A percentile compares a stretch with the other conserved stretches of the same genome.
These are phyloP conservation scores for Rubia yunnanensis DNA, from an alignment of 257 asterid genomes.

Conservation along the genomic window DNA sequence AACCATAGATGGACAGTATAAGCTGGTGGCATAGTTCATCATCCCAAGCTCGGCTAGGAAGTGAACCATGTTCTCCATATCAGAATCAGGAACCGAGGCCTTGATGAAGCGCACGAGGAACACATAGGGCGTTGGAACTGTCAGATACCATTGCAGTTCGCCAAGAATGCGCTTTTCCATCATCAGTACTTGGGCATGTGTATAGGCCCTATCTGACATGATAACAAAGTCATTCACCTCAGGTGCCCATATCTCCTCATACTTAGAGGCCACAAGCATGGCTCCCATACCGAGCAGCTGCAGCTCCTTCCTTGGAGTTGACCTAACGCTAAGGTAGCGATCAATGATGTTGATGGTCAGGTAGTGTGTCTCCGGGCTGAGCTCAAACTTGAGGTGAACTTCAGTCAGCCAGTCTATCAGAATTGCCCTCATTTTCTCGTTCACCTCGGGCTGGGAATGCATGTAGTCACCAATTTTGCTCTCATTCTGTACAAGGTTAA, in stretches of 20 bases:
- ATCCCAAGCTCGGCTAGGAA: slow-evolving; percentile 74
- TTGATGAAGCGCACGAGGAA: slow-evolving; percentile 83
- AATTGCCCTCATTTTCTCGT: slow-evolving; percentile 67
- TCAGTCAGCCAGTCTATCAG: slow-evolving; percentile 80
- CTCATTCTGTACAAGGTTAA: slow-evolving; percentile 42
- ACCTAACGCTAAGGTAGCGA: slow-evolving; percentile 46
- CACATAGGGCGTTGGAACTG: slow-evolving; percentile 81
- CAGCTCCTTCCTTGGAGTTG: slow-evolving; percentile 46
- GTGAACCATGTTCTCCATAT: slow-evolving; percentile 58
- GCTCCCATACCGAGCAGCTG: slow-evolving; percentile 81
- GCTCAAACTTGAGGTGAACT: slow-evolving; percentile 80
- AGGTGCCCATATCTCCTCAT: slow-evolving; percentile 96
- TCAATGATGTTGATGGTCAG: slow-evolving; percentile 73
- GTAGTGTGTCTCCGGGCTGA: slow-evolving; percentile 73
- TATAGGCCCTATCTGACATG: slow-evolving; percentile 60
- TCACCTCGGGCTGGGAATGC: slow-evolving; percentile 67
- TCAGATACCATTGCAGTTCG: slow-evolving; percentile 58
- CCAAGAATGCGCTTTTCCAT: slow-evolving; percentile 82
- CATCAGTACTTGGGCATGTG: slow-evolving; percentile 42
- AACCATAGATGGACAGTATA: slow-evolving; percentile 68
- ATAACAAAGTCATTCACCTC: slow-evolving; percentile 62
- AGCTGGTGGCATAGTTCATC: slow-evolving; percentile 62
- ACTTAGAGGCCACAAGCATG: slow-evolving; percentile 81
- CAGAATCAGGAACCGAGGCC: slow-evolving; percentile 56
- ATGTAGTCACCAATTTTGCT: slow-evolving; percentile 58